Evolutionary conservation across 169 alveolate species (phyloP).

Genomic region (Cryptosporidium xiaoi): DNA sequence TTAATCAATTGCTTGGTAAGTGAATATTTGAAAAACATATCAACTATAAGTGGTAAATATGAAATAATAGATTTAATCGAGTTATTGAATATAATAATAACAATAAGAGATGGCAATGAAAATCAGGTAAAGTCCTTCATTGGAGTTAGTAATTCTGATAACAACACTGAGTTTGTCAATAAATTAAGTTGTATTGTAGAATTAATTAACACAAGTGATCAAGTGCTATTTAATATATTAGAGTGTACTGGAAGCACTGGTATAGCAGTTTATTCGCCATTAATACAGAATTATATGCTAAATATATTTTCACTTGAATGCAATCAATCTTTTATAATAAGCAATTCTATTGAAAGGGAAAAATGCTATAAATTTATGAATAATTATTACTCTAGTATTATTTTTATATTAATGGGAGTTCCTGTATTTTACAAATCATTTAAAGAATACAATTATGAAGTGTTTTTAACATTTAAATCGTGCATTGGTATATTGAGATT

Average conservation of each 20-base stretch:
- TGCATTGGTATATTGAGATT: conserved; percentile 28
- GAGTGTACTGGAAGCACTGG: conserved; percentile 52
- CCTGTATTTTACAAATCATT: conserved; percentile 4
- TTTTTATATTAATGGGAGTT: conserved; percentile 16
- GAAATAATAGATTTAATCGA: background rate
- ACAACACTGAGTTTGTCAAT: background rate
- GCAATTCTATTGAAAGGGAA: background rate
- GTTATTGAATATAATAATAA: background rate
- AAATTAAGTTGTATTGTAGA: background rate
- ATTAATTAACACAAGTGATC: background rate
- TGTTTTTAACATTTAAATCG: conserved; percentile 29
- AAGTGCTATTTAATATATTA: conserved; percentile 8
- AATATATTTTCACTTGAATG: conserved; percentile 14
- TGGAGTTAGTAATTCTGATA: background rate
- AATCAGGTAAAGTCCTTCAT: background rate
- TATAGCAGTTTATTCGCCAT: conserved; percentile 21
- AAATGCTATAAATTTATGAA: background rate
- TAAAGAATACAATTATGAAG: conserved; percentile 13
- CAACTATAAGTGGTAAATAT: background rate
- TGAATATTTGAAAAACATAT: background rate
- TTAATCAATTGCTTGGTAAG: conserved; percentile 12
- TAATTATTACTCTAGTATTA: conserved; percentile 20
- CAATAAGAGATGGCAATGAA: background rate
- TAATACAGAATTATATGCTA: conserved; percentile 23
- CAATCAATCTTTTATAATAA: background rate